Evolutionary conservation across 2,329 filamentous ascomycete genomes (phyloP).

Genomic region (Alternaria burnsii): DNA sequence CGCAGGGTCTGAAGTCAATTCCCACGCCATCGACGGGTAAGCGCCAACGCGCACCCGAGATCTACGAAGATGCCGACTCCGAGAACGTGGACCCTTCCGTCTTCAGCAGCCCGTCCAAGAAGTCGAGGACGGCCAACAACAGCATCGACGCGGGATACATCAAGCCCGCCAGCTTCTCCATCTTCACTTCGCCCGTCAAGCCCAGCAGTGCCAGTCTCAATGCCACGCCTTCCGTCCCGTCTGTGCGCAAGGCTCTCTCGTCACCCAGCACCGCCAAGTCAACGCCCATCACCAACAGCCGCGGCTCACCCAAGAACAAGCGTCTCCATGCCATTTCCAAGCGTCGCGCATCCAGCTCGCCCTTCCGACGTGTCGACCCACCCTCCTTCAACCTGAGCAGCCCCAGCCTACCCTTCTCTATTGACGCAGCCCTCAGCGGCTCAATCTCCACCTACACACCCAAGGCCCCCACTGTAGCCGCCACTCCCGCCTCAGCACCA

Average conservation of each 20-base stretch:
- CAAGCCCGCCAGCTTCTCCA: slow-evolving; percentile 54
- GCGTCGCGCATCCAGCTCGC: slow-evolving; percentile 69
- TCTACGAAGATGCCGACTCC: slow-evolving; percentile 59
- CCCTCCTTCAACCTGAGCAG: slow-evolving; percentile 65
- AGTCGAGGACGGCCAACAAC: slow-evolving; percentile 54
- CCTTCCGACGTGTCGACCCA: slow-evolving; percentile 75
- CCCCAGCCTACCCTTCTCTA: slow-evolving; percentile 73
- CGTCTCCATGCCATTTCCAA: slow-evolving; percentile 72
- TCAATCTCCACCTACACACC: slow-evolving; percentile 71
- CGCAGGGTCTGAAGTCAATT: slow-evolving; percentile 37
- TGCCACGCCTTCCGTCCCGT: slow-evolving; percentile 39
- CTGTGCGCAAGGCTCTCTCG: slow-evolving; percentile 52
- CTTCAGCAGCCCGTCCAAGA: slow-evolving; percentile 62
- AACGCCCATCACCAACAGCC: slow-evolving; percentile 60
- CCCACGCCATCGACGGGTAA: slow-evolving; percentile 51
- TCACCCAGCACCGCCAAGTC: slow-evolving; percentile 54
- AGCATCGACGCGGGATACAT: slow-evolving; percentile 38
- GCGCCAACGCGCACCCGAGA: slow-evolving; percentile 54
- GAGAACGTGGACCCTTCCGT: slow-evolving; percentile 68
- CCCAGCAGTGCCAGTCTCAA: slow-evolving; percentile 31
- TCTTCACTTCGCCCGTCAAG: slow-evolving; percentile 43
- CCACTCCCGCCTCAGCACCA: slow-evolving; percentile 48
- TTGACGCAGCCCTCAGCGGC: slow-evolving; percentile 82
- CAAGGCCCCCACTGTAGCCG: slow-evolving; percentile 48
- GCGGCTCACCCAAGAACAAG: slow-evolving; percentile 80